Base-by-base conservation (phyloP, 2,329 filamentous ascomycete genomes). In the Blastomyces gilchristii region DNA sequence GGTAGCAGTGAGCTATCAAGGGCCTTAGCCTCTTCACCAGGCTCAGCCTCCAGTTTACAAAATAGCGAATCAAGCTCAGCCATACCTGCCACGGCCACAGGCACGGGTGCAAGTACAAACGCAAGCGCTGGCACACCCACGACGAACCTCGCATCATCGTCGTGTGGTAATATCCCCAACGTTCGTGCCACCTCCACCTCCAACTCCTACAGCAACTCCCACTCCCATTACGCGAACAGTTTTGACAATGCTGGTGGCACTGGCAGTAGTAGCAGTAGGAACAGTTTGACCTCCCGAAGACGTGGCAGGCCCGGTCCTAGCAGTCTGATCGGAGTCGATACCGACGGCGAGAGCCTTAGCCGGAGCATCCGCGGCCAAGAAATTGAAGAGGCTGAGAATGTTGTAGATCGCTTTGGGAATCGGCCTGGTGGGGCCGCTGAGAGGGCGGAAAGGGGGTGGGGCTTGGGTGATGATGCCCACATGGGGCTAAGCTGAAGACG, bases 381-480 rank as follows among this genome's bases (percentile, higher is more conserved):
- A 58, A 68, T 76, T 18, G 67, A 72, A n/a, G 69, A 73, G 53
- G 70, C 71, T n/a, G 72, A 76, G 54, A 79, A 82, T 65, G 81
- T 80, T 68, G 73, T 81, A 53, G 79, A 81, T 72, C 77, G 74
- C 56, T 82, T 80, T 72, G 73, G 78, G 78, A 83, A 73, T 75
- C 84, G 85, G 74, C 79, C 80, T 67, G 72, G 81, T 66, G 75
- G 80, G 67, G 78, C 76, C 70, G 85, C 82, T 14, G 76, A 79
- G 61, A 73, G 80, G 62, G 81, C 74, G 28, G 75, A 73, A 72
- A 77, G 68, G 68, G 86, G 78, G 68, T 91, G 91, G 86, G 89
- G 90, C 0, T 83, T 95, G 59, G 89, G 89, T 0, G 91, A 96
- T 72, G 91, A 96, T 71, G 85, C 88, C 31, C 82, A 87, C 70